These are phyloP conservation scores for Russula sp. DNA, from an alignment of 768 basidiomycete genomes.

Conservation along the genomic window DNA sequence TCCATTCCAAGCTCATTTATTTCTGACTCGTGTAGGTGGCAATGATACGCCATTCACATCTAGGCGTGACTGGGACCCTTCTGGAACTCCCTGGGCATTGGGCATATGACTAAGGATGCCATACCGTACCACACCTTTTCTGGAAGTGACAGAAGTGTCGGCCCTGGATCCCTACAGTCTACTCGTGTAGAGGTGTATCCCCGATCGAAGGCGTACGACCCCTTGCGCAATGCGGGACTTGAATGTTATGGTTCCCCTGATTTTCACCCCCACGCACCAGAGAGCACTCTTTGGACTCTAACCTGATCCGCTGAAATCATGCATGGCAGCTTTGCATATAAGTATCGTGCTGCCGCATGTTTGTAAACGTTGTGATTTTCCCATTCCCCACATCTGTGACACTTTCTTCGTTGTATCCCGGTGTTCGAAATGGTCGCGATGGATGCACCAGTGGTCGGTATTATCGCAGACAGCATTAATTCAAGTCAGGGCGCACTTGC, in stretches of 20 bases:
- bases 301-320: not conserved
- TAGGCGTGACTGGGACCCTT: too few relatives aligned
- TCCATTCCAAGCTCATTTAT: too few relatives aligned
- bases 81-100: not conserved
- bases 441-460: too few relatives aligned
- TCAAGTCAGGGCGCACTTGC: not conserved
- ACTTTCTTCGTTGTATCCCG: not conserved
- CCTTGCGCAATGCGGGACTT: too few relatives aligned
- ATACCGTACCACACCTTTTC: too few relatives aligned
- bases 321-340: not conserved
- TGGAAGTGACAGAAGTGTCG: not conserved
- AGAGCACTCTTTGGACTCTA: not conserved
- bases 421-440: not conserved
- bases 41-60: not conserved
- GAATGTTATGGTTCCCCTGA: not conserved
- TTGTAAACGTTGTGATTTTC: not conserved
- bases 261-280: not conserved
- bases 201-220: not conserved
- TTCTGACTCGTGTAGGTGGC: too few relatives aligned
- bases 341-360: not conserved
- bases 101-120: not conserved
- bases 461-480: too few relatives aligned
- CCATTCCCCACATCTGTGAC: not conserved
- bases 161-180: not conserved
- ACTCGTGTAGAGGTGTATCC: not conserved